Evolutionary conservation across 148 eudicot genomes (phyloP).

Genomic region (Fagopyrum tataricum): DNA sequence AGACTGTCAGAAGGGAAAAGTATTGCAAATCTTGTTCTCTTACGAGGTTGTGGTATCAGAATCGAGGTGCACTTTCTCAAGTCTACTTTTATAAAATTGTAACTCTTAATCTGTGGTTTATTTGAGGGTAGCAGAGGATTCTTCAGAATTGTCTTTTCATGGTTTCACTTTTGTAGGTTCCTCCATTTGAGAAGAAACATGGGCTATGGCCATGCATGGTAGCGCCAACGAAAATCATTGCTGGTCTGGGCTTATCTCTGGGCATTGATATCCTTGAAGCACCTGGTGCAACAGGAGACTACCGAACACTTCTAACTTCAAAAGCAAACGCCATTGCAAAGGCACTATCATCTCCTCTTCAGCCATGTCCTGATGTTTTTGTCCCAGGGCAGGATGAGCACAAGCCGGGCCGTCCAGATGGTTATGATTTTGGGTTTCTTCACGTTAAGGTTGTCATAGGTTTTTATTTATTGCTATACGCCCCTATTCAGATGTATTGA

Average conservation of each 20-base stretch:
- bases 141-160: not conserved
- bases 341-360: constrained; percentile 77
- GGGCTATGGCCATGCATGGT: constrained; percentile 94
- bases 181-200: constrained; percentile 68
- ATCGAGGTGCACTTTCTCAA: constrained; percentile 53
- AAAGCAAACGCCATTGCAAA: constrained; percentile 83
- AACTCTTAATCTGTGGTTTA: not conserved
- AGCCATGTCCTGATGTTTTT: constrained; percentile 64
- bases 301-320: constrained; percentile 76
- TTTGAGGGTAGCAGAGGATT: not conserved
- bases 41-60: constrained; percentile 97
- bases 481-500: not conserved
- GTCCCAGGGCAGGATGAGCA: constrained; percentile 89
- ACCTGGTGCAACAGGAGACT: constrained; percentile 95
- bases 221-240: constrained; percentile 95
- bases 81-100: not conserved
- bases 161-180: constrained; percentile 43
- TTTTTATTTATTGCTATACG: not conserved
- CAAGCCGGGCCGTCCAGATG: constrained; percentile 69
- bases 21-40: constrained; percentile 77
- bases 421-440: constrained; percentile 94
- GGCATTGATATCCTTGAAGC: constrained; percentile 97
- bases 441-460: constrained; percentile 67
- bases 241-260: constrained; percentile 90
- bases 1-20: constrained; percentile 76